phyloP scores from a whole-genome alignment of 2,329 filamentous ascomycete genomes.

The Colletotrichum noveboracense region DNA sequence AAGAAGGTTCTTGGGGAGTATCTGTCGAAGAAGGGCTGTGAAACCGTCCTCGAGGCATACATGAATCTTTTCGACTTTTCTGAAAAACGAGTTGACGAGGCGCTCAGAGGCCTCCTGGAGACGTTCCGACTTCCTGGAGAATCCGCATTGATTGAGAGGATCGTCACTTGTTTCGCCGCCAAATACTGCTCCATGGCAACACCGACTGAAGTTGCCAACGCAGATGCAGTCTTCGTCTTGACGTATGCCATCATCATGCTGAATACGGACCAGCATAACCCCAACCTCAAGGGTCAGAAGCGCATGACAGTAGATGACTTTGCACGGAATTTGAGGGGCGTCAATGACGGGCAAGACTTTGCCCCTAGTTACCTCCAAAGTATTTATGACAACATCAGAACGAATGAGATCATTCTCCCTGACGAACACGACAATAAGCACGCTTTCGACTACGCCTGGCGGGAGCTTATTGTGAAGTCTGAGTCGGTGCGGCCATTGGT shows the following conservation, averaged over 20 bases:
- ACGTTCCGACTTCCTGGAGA: constrained; percentile 94
- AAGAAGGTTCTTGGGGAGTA: constrained; percentile 93
- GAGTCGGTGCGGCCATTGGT: constrained; percentile 75
- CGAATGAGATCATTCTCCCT: constrained; percentile 93
- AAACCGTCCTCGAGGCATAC: constrained; percentile 83
- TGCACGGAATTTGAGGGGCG: constrained; percentile 84
- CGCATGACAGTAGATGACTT: constrained; percentile 89
- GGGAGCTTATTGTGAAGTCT: constrained; percentile 87
- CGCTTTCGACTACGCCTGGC: constrained; percentile 97
- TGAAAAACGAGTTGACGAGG: constrained; percentile 88
- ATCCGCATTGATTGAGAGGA: constrained; percentile 89
- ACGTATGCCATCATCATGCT: constrained; percentile 98
- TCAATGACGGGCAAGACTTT: constrained; percentile 88
- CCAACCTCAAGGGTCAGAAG: constrained; percentile 78
- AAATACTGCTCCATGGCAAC: constrained; percentile 77
- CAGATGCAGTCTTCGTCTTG: constrained; percentile 87
- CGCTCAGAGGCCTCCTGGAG: constrained; percentile 83
- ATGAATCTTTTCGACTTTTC: constrained; percentile 87
- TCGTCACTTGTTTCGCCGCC: constrained; percentile 85
- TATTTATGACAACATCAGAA: constrained; percentile 91
- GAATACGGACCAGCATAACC: constrained; percentile 96
- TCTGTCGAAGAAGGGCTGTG: constrained; percentile 89
- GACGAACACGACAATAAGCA: constrained; percentile 98
- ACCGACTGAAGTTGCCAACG: constrained; percentile 78
- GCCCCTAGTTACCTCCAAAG: constrained; percentile 79